phyloP scores from a whole-genome alignment of 495 filamentous ascomycete genomes.

The Recurvomyces mirabilis region DNA sequence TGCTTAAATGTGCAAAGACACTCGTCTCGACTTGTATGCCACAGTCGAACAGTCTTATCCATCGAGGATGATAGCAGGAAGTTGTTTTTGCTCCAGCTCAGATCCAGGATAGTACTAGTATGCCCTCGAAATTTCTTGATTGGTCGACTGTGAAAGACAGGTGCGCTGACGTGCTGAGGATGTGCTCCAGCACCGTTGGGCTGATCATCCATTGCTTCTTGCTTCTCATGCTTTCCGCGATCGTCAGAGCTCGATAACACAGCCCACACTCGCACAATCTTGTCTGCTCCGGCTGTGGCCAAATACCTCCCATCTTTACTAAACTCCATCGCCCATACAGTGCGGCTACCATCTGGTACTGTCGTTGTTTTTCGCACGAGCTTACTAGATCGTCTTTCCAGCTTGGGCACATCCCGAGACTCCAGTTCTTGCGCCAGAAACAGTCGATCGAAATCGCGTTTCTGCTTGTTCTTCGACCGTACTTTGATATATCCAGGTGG shows the following conservation, averaged over 20 bases:
- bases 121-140: slow-evolving; percentile 74
- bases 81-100: slow-evolving; percentile 99
- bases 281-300: slow-evolving; percentile 79
- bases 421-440: slow-evolving; percentile 83
- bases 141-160: slow-evolving; percentile 76
- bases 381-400: slow-evolving; percentile 17
- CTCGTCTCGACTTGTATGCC: slow-evolving; percentile 78
- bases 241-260: slow-evolving; percentile 78
- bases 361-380: slow-evolving; percentile 16
- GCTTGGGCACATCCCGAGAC: neutral
- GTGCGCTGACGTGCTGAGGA: slow-evolving; percentile 58
- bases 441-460: slow-evolving; percentile 69
- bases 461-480: slow-evolving; percentile 67
- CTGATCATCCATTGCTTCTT: slow-evolving; percentile 42
- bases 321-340: slow-evolving; percentile 86
- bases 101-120: slow-evolving; percentile 72
- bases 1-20: slow-evolving; percentile 95
- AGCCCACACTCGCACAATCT: slow-evolving; percentile 77
- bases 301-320: slow-evolving; percentile 88
- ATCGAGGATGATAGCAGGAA: slow-evolving; percentile 94
- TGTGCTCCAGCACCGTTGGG: slow-evolving; percentile 3
- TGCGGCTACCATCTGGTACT: slow-evolving; percentile 31
- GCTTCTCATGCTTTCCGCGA: slow-evolving; percentile 54
- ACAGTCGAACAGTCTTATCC: slow-evolving; percentile 94
- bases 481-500: slow-evolving; percentile 88